phyloP scores from a whole-genome alignment of 257 asterid species.

The Solanum boliviense region DNA sequence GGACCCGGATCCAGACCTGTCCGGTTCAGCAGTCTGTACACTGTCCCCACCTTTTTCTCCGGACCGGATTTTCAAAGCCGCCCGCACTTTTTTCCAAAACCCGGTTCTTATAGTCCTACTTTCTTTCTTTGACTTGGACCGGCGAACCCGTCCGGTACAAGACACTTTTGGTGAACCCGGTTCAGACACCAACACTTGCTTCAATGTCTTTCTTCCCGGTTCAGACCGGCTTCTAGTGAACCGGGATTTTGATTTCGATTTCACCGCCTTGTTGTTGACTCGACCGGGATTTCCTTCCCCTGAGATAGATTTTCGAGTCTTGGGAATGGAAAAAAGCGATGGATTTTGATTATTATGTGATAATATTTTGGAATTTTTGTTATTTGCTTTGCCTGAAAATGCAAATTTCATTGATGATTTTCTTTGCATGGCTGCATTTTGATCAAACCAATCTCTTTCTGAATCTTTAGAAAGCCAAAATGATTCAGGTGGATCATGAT shows the following conservation, averaged over 20 bases:
- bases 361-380: not conserved
- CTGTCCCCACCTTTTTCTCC: not conserved
- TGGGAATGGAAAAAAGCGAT: not conserved
- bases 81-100: slow-evolving; percentile 18
- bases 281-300: not conserved
- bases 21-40: not conserved
- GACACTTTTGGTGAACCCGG: slow-evolving; percentile 44
- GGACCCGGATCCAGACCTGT: not conserved
- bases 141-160: slow-evolving; percentile 33
- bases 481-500: not conserved
- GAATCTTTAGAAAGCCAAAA: not conserved
- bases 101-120: slow-evolving; percentile 23
- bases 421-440: not conserved
- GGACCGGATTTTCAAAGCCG: slow-evolving; percentile 10
- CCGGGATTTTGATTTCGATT: not conserved
- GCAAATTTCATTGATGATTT: not conserved
- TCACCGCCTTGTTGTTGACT: not conserved
- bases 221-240: slow-evolving; percentile 26
- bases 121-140: slow-evolving; percentile 9
- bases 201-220: slow-evolving; percentile 14
- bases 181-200: slow-evolving; percentile 4
- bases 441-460: slow-evolving; percentile 4
- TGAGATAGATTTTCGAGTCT: not conserved
- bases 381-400: not conserved
- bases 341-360: not conserved